Conservation (phyloP, 306 rosid genomes). For the Psophocarpus tetragonolobus region DNA sequence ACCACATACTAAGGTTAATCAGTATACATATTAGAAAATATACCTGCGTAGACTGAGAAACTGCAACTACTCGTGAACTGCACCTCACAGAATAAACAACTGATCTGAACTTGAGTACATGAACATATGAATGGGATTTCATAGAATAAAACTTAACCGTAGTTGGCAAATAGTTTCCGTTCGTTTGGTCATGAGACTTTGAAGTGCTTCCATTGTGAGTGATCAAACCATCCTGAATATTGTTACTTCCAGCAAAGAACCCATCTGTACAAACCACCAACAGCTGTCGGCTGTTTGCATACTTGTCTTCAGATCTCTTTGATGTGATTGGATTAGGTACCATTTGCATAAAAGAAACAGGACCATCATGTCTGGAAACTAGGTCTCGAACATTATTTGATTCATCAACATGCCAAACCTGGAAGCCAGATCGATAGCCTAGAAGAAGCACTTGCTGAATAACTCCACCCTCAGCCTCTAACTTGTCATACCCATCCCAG, state of each 20-base stretch:
- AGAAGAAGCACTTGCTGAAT: conserved; percentile 76
- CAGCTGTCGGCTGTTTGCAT: conserved; percentile 68
- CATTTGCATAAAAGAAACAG: conserved; percentile 90
- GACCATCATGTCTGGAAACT: conserved; percentile 80
- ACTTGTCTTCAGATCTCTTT: conserved; percentile 66
- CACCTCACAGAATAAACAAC: conserved; percentile 85
- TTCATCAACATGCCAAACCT: conserved; percentile 98
- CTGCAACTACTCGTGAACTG: conserved; percentile 82
- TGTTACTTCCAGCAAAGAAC: conserved; percentile 58
- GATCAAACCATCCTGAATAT: conserved; percentile 52
- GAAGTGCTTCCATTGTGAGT: conserved; percentile 48
- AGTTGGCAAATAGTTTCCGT: conserved; percentile 70
- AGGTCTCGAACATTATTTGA: conserved; percentile 79
- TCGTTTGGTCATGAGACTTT: conserved; percentile 57
- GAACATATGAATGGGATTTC: conserved; percentile 79
- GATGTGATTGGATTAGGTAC: conserved; percentile 74
- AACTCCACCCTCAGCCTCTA: conserved; percentile 69
- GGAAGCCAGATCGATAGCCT: conserved; percentile 90
- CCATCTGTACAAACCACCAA: conserved; percentile 80
- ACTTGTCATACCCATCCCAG: conserved; percentile 95
- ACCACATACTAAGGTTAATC: conserved; percentile 1
- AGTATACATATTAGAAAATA: not conserved
- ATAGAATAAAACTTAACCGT: conserved; percentile 80
- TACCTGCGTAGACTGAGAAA: conserved; percentile 91
- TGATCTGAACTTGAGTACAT: conserved; percentile 85